Conservation (phyloP, 192 early-diverging fungal species). For the Globomyces pollinis-pini region DNA sequence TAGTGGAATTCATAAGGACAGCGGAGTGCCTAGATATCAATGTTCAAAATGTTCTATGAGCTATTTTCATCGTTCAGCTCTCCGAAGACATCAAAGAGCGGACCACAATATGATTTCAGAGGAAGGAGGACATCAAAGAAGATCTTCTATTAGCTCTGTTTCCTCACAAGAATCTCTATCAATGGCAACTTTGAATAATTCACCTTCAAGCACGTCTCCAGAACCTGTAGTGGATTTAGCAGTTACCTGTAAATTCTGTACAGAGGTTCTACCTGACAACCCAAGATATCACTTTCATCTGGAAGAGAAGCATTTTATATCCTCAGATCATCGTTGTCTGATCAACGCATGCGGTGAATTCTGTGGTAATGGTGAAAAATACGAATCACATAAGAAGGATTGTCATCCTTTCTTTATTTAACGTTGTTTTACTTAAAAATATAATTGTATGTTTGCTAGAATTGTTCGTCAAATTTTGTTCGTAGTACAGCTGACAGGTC, state of each 20-base stretch:
- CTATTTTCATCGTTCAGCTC: slow-evolving; percentile 8
- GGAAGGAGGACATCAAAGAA: neutral
- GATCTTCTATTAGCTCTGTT: neutral
- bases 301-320: neutral
- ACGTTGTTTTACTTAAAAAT: too few species aligned
- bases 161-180: neutral
- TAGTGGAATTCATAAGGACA: slow-evolving; percentile 5
- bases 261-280: too few species aligned
- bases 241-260: neutral
- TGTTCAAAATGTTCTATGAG: neutral
- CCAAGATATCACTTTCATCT: too few species aligned
- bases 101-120: neutral
- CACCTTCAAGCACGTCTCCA: neutral
- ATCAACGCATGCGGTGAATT: slow-evolving; percentile 3
- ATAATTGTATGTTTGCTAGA: too few species aligned
- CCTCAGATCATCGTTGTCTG: neutral
- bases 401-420: too few species aligned
- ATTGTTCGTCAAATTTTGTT: too few species aligned
- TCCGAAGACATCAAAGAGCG: neutral
- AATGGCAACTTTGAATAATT: neutral
- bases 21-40: neutral
- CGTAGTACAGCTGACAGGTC: too few species aligned
- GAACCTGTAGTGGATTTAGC: too few species aligned
- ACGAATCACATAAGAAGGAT: too few species aligned
- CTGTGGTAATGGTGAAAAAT: too few species aligned